Base-by-base conservation (phyloP, 192 early-diverging fungal species). In the Umbelopsis vinacea region DNA sequence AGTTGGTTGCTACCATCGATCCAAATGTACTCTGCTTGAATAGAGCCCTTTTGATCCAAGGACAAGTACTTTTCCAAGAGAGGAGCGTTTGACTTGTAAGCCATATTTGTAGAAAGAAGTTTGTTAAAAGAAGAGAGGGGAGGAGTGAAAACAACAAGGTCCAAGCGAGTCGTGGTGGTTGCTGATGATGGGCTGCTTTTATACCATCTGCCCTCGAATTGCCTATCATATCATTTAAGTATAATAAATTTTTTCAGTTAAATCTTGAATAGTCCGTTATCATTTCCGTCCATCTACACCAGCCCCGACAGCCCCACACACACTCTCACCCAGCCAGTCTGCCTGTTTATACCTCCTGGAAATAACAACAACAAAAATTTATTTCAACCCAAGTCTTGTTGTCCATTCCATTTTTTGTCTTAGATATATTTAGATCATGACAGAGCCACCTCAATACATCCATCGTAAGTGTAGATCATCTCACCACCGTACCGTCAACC, bases 1-100 rank as follows among this genome's bases (percentile, higher is more conserved):
- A 86, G 66, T 11, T 79, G 73, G 45, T 76, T 70, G n/a, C 40
- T 40, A 52, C 80, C 85, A 77, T 80, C 85, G 60, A 86, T 86
- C 85, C 85, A 86, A 38, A 86, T 73, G 54, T 86, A 86, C 47
- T 83, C 86, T 26, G 86, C 85, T 67, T 80, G 79, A 47, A 86
- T 71, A 45, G 82, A 75, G 50, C 83, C 85, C 23, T 75, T 69
- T 80, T 86, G 85, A 52, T 78, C 77, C 37, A 86, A 81, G 17
- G 74, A 45, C 46, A 86, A 70, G 68, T 86, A 86, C 67, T 86
- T 86, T 17, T 55, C 19, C 22, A 86, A 81, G 50, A 79, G 79
- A 60, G 75, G 38, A 52, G 80, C 67, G 57, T 76, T 76, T 23
- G 79, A 78, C 22, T 66, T 40, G 35, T 73, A 47, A 40, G 71